Evolutionary conservation across 2,329 filamentous ascomycete species (phyloP), one percentile per base, ranked within the genome.

Genomic region (Tolypocladium album): DNA sequence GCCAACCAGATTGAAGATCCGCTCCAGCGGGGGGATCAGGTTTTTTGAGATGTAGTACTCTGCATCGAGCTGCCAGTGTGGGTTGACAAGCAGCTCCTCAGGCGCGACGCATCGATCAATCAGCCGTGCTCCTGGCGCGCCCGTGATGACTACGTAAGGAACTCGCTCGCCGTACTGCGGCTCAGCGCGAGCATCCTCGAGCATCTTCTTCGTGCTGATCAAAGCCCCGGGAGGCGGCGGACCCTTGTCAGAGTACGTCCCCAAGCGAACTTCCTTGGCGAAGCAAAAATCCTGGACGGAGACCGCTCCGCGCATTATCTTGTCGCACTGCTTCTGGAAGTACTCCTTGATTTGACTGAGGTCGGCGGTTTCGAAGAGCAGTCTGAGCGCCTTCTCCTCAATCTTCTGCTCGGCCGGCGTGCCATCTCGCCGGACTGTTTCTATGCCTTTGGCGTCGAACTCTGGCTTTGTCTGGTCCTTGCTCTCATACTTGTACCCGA

Each of bases 31-130:
- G 7, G 94, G 94, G 57, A 99, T 95, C 11, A 99, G 71, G 70
- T 97, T 97, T 77, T 97, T 97, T 22, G 83, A 85, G 68, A 99
- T 97, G 76, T 99, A 99, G 74, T 99, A 99, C 66, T 97, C 92
- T 0, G 92, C 88, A 69, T 99, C 94, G 22, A 99, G 82, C 66
- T 91, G 87, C 57, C 88, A 83, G 67, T 93, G 84, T 27, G 89
- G 85, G 64, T 90, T 90, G 58, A 84, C 78, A 1, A 97, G 80
- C 4, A 97, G 78, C 12, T 87, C 86, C 67, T 97, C 92, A 0
- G 94, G 94, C 39, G 90, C 84, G 0, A 99, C 89, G 69, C 92
- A 96, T 15, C 94, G 88, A 72, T 97, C 93, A 65, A 92, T 87
- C 11, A 99, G 82, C 38, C 91, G 79, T 9, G 92, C 88, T 0